Conservation (phyloP, 2,329 filamentous ascomycete species). For the Tympanopsis confertula region DNA sequence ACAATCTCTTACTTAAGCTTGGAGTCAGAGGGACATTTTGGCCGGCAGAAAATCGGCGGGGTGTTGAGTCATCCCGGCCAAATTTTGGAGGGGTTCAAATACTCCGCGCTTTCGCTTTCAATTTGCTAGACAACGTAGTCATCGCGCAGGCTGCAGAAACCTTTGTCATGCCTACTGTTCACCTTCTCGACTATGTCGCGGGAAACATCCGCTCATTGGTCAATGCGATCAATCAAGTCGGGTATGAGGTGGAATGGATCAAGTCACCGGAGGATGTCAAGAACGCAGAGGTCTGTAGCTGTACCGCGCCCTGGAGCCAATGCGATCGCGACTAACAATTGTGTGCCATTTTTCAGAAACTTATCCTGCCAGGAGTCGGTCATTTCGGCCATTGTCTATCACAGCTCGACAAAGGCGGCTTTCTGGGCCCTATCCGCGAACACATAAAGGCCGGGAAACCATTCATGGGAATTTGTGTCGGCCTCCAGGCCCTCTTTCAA, state of each 20-base stretch:
- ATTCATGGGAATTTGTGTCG: slow-evolving; percentile 96
- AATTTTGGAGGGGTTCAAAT: too few species aligned
- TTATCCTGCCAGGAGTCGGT: slow-evolving; percentile 91
- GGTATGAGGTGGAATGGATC: slow-evolving; percentile 88
- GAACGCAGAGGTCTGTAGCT: slow-evolving; percentile 62
- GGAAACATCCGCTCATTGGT: slow-evolving; percentile 92
- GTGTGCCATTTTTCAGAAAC: slow-evolving; percentile 43
- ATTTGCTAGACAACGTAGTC: too few species aligned
- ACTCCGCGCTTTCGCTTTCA: too few species aligned
- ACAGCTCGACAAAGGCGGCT: slow-evolving; percentile 72
- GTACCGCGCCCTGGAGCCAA: background rate
- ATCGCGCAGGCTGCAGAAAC: too few species aligned
- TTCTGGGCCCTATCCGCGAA: slow-evolving; percentile 67
- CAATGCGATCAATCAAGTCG: slow-evolving; percentile 93
- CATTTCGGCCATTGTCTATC: slow-evolving; percentile 94
- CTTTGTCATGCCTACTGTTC: slow-evolving; percentile 65
- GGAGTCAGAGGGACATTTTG: too few species aligned
- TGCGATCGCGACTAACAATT: background rate
- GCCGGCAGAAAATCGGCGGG: too few species aligned
- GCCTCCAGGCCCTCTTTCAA: slow-evolving; percentile 79
- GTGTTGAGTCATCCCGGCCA: too few species aligned
- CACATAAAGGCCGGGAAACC: slow-evolving; percentile 88
- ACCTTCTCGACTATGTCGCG: slow-evolving; percentile 80
- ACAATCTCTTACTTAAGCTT: too few species aligned
- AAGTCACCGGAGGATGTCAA: slow-evolving; percentile 72